A percentile compares a stretch with the other conserved stretches of the same genome.
These are phyloP conservation scores for Kluyveromyces siamensis DNA, from an alignment of 805 yeast genomes.

Conservation along the genomic window DNA sequence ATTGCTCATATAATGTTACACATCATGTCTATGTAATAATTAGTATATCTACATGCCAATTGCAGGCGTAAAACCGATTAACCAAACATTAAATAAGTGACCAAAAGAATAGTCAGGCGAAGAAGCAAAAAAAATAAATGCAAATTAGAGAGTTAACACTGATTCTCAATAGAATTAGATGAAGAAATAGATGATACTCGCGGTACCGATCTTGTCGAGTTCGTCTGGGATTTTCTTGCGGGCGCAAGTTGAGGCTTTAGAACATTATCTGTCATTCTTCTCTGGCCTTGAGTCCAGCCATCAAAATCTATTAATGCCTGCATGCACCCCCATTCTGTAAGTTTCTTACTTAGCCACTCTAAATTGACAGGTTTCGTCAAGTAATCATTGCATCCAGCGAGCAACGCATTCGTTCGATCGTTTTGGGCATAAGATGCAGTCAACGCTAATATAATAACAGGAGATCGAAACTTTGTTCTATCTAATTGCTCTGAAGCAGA, in stretches of 20 bases:
- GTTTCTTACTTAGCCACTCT: slow-evolving; percentile 88
- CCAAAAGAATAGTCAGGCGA: background rate
- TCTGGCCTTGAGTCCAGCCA: slow-evolving; percentile 62
- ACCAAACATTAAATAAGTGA: background rate
- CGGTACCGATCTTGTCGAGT: slow-evolving; percentile 1
- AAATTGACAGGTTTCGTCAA: slow-evolving; percentile 92
- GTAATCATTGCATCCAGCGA: slow-evolving; percentile 97
- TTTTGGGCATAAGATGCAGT: slow-evolving; percentile 85
- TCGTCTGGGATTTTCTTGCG: background rate
- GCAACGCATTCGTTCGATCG: slow-evolving; percentile 82
- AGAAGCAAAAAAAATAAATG: background rate
- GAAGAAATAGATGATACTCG: background rate
- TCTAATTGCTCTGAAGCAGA: slow-evolving; percentile 33
- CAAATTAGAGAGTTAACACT: background rate
- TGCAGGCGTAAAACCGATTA: background rate
- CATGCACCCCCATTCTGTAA: slow-evolving; percentile 99
- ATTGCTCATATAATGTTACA: background rate
- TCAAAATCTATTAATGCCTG: slow-evolving; percentile 94
- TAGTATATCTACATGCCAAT: background rate
- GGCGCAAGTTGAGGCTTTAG: slow-evolving; percentile 4
- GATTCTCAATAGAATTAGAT: background rate
- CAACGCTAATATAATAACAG: slow-evolving; percentile 95
- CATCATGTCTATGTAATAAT: background rate
- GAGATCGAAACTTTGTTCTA: slow-evolving; percentile 62
- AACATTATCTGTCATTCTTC: slow-evolving; percentile 31